phyloP scores from a whole-genome alignment of 305 asterid species.

The Fraxinus sp. region DNA sequence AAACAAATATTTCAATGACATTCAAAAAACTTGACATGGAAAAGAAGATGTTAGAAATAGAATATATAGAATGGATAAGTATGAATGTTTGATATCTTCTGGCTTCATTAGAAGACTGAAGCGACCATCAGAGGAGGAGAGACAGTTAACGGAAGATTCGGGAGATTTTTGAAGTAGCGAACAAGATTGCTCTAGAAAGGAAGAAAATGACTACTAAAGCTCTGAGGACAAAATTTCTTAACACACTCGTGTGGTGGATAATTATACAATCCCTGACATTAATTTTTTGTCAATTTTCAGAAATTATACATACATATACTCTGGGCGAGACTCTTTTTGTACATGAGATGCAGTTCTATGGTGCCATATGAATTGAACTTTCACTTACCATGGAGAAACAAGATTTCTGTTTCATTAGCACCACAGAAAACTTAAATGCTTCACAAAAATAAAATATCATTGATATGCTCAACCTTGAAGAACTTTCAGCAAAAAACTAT shows the following conservation, averaged over 20 bases:
- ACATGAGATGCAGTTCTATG: neutral
- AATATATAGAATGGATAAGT: neutral
- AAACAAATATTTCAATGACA: constrained; percentile 26
- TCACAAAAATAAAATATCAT: neutral
- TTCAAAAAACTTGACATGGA: constrained; percentile 49
- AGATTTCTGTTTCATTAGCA: neutral
- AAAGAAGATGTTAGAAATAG: constrained; percentile 28
- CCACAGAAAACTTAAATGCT: neutral
- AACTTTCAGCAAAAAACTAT: neutral
- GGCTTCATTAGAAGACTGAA: neutral
- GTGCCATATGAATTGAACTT: neutral
- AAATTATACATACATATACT: neutral
- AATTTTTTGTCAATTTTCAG: neutral
- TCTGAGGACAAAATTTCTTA: neutral
- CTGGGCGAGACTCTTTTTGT: neutral
- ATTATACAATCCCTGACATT: neutral
- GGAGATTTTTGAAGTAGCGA: neutral
- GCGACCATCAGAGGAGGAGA: neutral
- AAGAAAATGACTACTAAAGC: neutral
- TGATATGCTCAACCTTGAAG: neutral
- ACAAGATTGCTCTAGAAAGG: neutral
- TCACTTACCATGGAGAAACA: neutral
- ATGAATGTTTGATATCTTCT: neutral
- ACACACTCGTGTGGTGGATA: neutral
- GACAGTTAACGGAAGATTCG: neutral